A percentile compares a stretch with the other conserved stretches of the same genome.
Conservation (phyloP, 2,329 filamentous ascomycete genomes). For the Fusarium euwallaceae region DNA sequence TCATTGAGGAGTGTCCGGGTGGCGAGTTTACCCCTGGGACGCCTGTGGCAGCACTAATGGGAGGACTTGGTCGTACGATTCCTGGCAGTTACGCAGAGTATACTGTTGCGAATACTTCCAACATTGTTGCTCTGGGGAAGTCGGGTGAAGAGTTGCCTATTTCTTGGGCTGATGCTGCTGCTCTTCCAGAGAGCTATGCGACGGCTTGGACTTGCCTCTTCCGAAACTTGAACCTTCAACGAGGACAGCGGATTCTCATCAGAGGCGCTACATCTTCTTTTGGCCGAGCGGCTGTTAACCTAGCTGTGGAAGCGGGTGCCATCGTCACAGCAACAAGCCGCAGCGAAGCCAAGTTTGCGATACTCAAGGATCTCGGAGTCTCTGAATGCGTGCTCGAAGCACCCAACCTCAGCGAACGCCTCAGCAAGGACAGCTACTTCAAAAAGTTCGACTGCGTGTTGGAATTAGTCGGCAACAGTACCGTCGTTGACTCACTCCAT, state of each 20-base stretch:
- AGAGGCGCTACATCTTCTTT: neutral
- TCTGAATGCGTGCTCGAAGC: neutral
- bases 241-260: slow-evolving; percentile 4
- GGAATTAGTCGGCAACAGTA: neutral
- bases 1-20: neutral
- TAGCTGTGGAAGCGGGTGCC: neutral
- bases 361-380: neutral
- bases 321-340: neutral
- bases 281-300: neutral
- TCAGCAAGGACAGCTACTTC: neutral
- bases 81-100: slow-evolving; percentile 22
- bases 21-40: slow-evolving; percentile 9
- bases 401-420: neutral
- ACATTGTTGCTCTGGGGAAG: slow-evolving; percentile 1
- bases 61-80: slow-evolving; percentile 22
- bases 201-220: slow-evolving; percentile 29
- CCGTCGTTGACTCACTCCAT: neutral
- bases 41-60: slow-evolving; percentile 19
- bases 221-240: slow-evolving; percentile 7
- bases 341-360: neutral
- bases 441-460: neutral
- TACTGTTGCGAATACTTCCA: slow-evolving; percentile 5
- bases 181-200: slow-evolving; percentile 17
- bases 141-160: neutral
- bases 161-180: slow-evolving; percentile 21